phyloP scores from a whole-genome alignment of 2,329 filamentous ascomycete species.

The Aureobasidium sp. region DNA sequence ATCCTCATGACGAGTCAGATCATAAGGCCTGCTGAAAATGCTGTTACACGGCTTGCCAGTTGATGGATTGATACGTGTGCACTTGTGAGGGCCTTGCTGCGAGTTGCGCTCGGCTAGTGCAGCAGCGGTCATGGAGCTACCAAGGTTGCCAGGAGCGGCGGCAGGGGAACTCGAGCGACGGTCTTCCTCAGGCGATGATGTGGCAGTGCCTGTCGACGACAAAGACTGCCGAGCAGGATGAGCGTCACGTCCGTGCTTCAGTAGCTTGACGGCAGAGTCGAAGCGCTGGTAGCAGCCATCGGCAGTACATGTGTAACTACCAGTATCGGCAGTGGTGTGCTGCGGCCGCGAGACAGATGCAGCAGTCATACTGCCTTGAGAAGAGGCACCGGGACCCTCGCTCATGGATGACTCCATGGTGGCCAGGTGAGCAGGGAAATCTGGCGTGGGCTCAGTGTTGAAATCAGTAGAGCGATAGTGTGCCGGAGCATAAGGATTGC shows the following conservation, averaged over 20 bases:
- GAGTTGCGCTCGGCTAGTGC: slow-evolving; percentile 62
- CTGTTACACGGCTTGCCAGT: slow-evolving; percentile 94
- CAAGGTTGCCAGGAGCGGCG: slow-evolving; percentile 20
- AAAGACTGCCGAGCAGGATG: slow-evolving; percentile 59
- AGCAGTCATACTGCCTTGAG: slow-evolving; percentile 31
- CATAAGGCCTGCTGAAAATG: slow-evolving; percentile 90
- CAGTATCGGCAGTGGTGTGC: slow-evolving; percentile 64
- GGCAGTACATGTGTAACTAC: slow-evolving; percentile 94
- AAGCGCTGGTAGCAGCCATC: slow-evolving; percentile 86
- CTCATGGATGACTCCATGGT: slow-evolving; percentile 57
- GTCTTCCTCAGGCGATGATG: slow-evolving; percentile 29
- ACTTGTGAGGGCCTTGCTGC: slow-evolving; percentile 88
- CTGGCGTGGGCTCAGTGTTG: slow-evolving; percentile 32
- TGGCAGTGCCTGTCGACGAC: slow-evolving; percentile 24
- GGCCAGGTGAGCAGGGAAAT: slow-evolving; percentile 53
- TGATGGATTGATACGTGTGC: slow-evolving; percentile 86
- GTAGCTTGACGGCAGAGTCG: slow-evolving; percentile 75
- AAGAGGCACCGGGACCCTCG: slow-evolving; percentile 43
- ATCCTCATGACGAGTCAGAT: slow-evolving; percentile 91
- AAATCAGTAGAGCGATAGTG: slow-evolving; percentile 27
- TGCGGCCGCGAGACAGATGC: slow-evolving; percentile 46
- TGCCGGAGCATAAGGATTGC: slow-evolving; percentile 26
- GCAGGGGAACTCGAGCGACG: slow-evolving; percentile 25
- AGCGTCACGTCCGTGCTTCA: slow-evolving; percentile 92
- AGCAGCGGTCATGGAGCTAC: slow-evolving; percentile 45